Base-by-base conservation (phyloP, 1,284 basidiomycete genomes). In the Pseudozyma thailandica region DNA sequence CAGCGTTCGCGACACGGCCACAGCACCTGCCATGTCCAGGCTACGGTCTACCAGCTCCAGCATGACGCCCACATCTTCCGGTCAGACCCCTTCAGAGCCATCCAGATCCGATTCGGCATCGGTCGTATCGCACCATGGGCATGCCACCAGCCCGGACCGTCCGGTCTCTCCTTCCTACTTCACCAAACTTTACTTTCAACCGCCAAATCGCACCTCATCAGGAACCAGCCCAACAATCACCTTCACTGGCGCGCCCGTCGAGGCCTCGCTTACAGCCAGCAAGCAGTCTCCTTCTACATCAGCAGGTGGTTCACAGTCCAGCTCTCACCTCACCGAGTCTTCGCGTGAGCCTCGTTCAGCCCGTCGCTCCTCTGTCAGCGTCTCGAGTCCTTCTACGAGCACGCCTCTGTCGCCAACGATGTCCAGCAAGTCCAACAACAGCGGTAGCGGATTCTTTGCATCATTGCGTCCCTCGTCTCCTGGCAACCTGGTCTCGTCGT, bases 401-500 rank as follows among this genome's bases (percentile, higher is more conserved):
- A 50, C 50, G 23, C 68, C 61, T 10, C 18, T 61, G 23, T 71
- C 68, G 12, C 68, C 68, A 25, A 61, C 61, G 16, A 33, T 60
- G 13, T 57, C 56, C 3, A 53, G 35, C 35, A 71, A 41, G 35
- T 60, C 68, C 7, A 12, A 45, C 26, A 28, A 51, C 9, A 28
- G 57, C 26, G 42, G 50, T 18, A 43, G 43, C 23, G 65, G 70
- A 37, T 72, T 75, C 65, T 75, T 75, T 26, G 50, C 73, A 1
- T 72, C 70, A 3, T 27, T 72, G 10, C 64, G 69, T 5, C 73
- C 73, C 18, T 58, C 69, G 0, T 72, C 73, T 25, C 73, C 73
- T 3, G 50, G 51, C 30, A 60, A 56, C n/a, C 33, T 54, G 13
- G n/a, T 38, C 18, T 39, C 56, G 6, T 48, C 54, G 18, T 42